A percentile compares a stretch with the other conserved stretches of the same genome.
phyloP scores from a whole-genome alignment of 345 rosid species.

The Rhizophora apiculata region DNA sequence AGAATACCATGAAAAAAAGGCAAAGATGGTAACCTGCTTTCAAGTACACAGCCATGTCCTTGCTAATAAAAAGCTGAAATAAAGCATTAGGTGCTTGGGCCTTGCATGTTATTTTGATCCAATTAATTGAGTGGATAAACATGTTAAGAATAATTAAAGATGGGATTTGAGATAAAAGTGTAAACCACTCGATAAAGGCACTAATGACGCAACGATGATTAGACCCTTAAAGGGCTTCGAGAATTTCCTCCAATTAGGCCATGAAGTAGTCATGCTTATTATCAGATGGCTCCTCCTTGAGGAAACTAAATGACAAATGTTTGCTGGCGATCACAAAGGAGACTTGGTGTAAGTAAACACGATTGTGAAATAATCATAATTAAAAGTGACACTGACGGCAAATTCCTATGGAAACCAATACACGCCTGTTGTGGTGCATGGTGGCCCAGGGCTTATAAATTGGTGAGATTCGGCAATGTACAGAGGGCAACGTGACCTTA shows the following conservation, averaged over 20 bases:
- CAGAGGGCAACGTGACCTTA: no score
- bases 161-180: constrained; percentile 4
- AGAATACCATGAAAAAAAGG: not conserved
- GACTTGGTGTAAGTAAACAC: no score
- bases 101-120: constrained; percentile 17
- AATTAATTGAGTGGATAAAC: not conserved
- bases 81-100: not conserved
- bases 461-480: no score
- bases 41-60: constrained; percentile 13
- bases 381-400: no score
- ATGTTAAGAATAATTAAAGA: not conserved
- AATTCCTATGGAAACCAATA: no score
- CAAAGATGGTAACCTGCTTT: not conserved
- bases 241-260: no score
- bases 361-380: not conserved
- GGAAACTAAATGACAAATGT: not conserved
- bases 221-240: not conserved
- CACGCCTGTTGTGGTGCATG: no score
- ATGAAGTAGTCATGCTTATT: no score
- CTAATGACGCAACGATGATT: not conserved
- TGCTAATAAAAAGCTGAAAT: not conserved
- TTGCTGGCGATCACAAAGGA: not conserved
- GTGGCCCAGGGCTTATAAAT: no score
- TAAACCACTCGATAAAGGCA: constrained; percentile 8
- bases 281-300: not conserved